Base-by-base conservation (phyloP, 2,329 filamentous ascomycete species). In the Amauroascus niger region DNA sequence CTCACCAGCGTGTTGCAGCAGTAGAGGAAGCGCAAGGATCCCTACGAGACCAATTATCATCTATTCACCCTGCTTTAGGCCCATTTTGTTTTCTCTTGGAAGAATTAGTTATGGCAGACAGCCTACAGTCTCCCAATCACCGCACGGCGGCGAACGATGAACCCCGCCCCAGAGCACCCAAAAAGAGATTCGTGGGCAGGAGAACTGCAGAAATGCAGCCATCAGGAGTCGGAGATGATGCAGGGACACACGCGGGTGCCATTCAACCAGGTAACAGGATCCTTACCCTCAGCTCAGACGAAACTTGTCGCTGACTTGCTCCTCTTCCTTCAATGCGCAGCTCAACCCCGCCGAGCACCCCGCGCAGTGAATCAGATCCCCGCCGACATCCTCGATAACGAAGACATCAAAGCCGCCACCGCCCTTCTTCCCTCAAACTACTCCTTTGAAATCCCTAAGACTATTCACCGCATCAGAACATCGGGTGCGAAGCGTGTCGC, bases 401-500 rank as follows among this genome's bases (percentile, higher is more conserved):
- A 83, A 46, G 87, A 86, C 46, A 86, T 98, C 64, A 91, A 91
- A 68, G 85, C 83, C 43, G 93, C 93, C 2, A 89, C 97, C 55
- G 78, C 82, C 5, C 79, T 98, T 30, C 81, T 98, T 1, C 93
- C 93, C 1, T 75, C 81, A n/a, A 98, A 98, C 75, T 98, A 98
- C 78, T 91, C 87, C 63, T 98, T 98, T 68, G 93, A 98, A 74
- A 89, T 98, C 53, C 93, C 88, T 67, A 98, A 98, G 74, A 98
- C 93, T 7, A 94, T 98, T 63, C 89, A 97, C 71, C 83, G 91
- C 46, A 90, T 98, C 68, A 85, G 88, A 43, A 85, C 84, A 1
- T 82, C 85, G 7, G 82, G 80, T 7, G 84, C 90, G 1, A 91
- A 83, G 66, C 86, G 84, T 60, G 83, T 98, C 1, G 94, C 91